A percentile compares a stretch with the other conserved stretches of the same genome.
Evolutionary conservation across 2,329 filamentous ascomycete genomes (phyloP).

Genomic region (Botryotinia calthae): DNA sequence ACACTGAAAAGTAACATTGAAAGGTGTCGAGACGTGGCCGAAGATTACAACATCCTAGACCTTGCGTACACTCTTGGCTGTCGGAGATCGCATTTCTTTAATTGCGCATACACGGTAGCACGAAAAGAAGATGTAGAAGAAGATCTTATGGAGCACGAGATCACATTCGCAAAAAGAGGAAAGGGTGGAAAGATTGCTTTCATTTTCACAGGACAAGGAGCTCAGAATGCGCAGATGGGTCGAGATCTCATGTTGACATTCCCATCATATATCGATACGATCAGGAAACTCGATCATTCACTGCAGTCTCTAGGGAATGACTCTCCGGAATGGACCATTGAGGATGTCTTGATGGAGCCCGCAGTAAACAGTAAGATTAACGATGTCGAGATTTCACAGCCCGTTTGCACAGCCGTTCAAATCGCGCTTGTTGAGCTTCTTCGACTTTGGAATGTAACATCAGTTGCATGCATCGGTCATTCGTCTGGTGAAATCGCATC

Average conservation of each 20-base stretch:
- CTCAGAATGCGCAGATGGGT: slow-evolving; percentile 35
- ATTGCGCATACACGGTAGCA: slow-evolving; percentile 10
- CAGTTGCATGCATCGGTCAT: slow-evolving; percentile 44
- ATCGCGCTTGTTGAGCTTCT: slow-evolving; percentile 47
- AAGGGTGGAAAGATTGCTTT: slow-evolving; percentile 8
- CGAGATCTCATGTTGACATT: slow-evolving; percentile 22
- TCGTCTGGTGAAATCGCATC: slow-evolving; percentile 50
- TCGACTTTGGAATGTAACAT: slow-evolving; percentile 42
- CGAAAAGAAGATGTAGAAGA: slow-evolving; percentile 8
- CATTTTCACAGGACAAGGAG: slow-evolving; percentile 38
- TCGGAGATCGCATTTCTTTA: background rate
- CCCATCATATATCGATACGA: slow-evolving; percentile 27
- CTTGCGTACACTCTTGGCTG: slow-evolving; percentile 8
- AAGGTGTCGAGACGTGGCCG: slow-evolving; percentile 2
- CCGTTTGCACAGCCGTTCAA: slow-evolving; percentile 48
- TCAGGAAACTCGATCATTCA: slow-evolving; percentile 3
- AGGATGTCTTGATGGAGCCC: slow-evolving; percentile 35
- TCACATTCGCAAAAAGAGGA: slow-evolving; percentile 11
- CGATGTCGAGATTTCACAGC: slow-evolving; percentile 35
- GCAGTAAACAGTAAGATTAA: slow-evolving; percentile 30
- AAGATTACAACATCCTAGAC: slow-evolving; percentile 7
- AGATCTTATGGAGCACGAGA: slow-evolving; percentile 12
- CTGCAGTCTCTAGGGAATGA: slow-evolving; percentile 10
- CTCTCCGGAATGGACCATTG: slow-evolving; percentile 23
- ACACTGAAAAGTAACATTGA: slow-evolving; percentile 14